Evolutionary conservation across 2,329 filamentous ascomycete species (phyloP), one percentile per base, ranked within the genome.

Genomic region (Claviceps purpurea): DNA sequence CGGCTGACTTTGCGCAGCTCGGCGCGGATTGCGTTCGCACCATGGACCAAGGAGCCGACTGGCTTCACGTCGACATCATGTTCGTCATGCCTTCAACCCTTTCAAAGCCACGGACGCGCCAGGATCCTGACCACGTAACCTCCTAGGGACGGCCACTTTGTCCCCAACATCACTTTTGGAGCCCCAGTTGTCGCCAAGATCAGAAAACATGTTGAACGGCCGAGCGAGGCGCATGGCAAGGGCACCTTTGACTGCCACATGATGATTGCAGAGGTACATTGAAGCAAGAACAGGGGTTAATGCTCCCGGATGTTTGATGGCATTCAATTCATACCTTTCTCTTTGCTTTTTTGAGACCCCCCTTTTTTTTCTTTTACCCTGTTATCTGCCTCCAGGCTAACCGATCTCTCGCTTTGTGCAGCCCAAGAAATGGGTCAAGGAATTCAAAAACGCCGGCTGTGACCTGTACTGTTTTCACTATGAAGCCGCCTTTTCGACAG

Each of bases 401-500:
- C 13, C 22, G n/a, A 8, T 5, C 7, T 20, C 18, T 20, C 5
- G n/a, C n/a, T 20, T 42, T 20, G 40, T 4, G n/a, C 59, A 93
- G 90, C 93, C 93, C 59, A 94, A 97, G 76, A 90, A 89, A 77
- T 98, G 93, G 93, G 90, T 96, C 62, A 87, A 87, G 65, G 88
- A 95, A 56, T 97, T 98, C 75, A 82, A 93, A 68, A 83, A 86
- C 50, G 93, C 89, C 55, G 93, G 93, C 51, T 96, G 90, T 70
- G 89, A 98, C 69, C 78, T 98, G n/a, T 98, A 98, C 76, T 97
- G 93, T 76, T 98, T 98, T 76, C 93, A 98, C 76, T 97, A 97
- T 71, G 93, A 98, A 73, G 93, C 93, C 26, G 93, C 93, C 57
- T 79, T 93, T 59, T 95, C 88, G 49, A 87, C 86, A 44, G 89